These are phyloP conservation scores for Ascochyta viciae-villosae DNA, from an alignment of 2,329 filamentous ascomycete genomes.

Conservation along the genomic window DNA sequence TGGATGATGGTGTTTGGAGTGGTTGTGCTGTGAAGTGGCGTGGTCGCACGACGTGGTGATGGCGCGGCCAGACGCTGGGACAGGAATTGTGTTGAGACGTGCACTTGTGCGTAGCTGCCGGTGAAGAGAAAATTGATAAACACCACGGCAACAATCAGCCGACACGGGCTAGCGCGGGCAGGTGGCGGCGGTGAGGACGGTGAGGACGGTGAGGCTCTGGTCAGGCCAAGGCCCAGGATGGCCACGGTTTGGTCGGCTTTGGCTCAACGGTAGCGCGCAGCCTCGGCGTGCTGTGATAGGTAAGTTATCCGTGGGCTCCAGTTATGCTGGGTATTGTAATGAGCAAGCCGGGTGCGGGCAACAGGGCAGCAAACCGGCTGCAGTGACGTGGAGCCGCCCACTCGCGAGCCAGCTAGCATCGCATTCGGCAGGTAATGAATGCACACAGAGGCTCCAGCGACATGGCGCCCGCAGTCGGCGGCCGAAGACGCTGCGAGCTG, in stretches of 20 bases:
- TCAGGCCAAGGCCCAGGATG: neutral
- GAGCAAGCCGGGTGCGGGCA: constrained; percentile 7
- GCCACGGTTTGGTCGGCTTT: constrained; percentile 1
- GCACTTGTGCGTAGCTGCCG: constrained; percentile 9
- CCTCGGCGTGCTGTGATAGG: constrained; percentile 17
- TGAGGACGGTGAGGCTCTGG: constrained; percentile 22
- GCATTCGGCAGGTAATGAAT: constrained; percentile 18
- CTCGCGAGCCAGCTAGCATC: constrained; percentile 10
- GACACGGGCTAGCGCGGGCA: constrained; percentile 4
- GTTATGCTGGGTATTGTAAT: neutral
- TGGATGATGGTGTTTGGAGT: neutral
- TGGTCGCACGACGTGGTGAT: neutral
- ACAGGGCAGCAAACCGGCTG: neutral
- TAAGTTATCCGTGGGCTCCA: constrained; percentile 15
- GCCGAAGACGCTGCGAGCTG: constrained; percentile 9
- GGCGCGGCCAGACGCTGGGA: constrained; percentile 10
- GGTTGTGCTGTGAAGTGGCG: neutral
- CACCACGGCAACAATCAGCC: constrained; percentile 13
- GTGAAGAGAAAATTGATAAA: constrained; percentile 14
- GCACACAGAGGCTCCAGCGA: constrained; percentile 11
- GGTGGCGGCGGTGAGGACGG: constrained; percentile 5
- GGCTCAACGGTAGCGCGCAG: constrained; percentile 15
- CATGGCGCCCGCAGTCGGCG: constrained; percentile 6
- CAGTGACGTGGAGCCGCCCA: constrained; percentile 17
- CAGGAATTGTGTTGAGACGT: constrained; percentile 12